phyloP scores from a whole-genome alignment of 2,329 filamentous ascomycete genomes.

The Ophiocordyceps camponoti-saundersi region DNA sequence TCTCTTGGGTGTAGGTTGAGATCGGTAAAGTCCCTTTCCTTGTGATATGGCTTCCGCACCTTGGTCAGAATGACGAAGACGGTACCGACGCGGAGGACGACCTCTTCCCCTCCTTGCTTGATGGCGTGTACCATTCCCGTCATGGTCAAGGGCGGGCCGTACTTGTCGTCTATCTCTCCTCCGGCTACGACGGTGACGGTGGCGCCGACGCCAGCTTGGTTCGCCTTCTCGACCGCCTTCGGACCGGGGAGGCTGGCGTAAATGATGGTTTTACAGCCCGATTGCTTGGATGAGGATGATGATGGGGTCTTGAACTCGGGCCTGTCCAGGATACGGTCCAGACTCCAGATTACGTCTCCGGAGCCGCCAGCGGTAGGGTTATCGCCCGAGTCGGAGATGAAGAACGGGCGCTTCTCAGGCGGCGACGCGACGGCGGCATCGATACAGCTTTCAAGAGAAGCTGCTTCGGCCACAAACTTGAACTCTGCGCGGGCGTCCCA shows the following conservation, averaged over 20 bases:
- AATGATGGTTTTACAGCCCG: slow-evolving; percentile 23
- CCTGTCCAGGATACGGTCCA: slow-evolving; percentile 25
- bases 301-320: slow-evolving; percentile 21
- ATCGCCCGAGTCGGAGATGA: slow-evolving; percentile 38
- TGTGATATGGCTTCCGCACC: slow-evolving; percentile 35
- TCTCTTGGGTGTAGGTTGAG: slow-evolving; percentile 25
- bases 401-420: slow-evolving; percentile 25
- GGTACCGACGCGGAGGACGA: slow-evolving; percentile 30
- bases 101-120: slow-evolving; percentile 29
- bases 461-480: slow-evolving; percentile 33
- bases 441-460: slow-evolving; percentile 26
- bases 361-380: slow-evolving; percentile 37
- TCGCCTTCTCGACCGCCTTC: slow-evolving; percentile 21
- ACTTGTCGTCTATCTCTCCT: slow-evolving; percentile 28
- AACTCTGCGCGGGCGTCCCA: slow-evolving; percentile 30
- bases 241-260: slow-evolving; percentile 35
- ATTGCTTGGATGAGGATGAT: neutral
- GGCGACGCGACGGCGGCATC: slow-evolving; percentile 20
- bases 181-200: slow-evolving; percentile 32
- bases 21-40: slow-evolving; percentile 31
- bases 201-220: slow-evolving; percentile 26
- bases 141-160: slow-evolving; percentile 30
- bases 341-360: slow-evolving; percentile 34
- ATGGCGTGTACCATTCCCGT: slow-evolving; percentile 32
- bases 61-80: slow-evolving; percentile 34